Evolutionary conservation across 176 grass and related monocot genomes (phyloP).

Genomic region (Saccharum spontaneum): DNA sequence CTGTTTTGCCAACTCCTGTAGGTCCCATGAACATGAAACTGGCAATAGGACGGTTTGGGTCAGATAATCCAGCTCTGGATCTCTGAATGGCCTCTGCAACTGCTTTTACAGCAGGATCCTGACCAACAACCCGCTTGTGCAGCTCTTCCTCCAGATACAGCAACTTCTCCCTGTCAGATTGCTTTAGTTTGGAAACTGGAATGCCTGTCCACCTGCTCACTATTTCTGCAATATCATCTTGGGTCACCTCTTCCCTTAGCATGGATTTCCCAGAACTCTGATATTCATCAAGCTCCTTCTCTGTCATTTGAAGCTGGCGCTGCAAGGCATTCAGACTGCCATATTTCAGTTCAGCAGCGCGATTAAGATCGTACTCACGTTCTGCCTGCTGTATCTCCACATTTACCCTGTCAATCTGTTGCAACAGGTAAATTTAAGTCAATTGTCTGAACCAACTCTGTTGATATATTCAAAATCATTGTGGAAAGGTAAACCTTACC

Average conservation of each 20-base stretch:
- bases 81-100: constrained; percentile 95
- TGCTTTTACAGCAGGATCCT: constrained; percentile 95
- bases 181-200: constrained; percentile 94
- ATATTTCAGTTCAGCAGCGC: constrained; percentile 96
- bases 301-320: constrained; percentile 74
- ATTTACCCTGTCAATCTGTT: constrained; percentile 98
- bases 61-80: constrained; percentile 95
- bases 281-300: constrained; percentile 89
- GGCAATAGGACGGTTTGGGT: constrained; percentile 93
- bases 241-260: constrained; percentile 98
- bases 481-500: constrained; percentile 40
- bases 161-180: constrained; percentile 91
- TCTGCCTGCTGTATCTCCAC: constrained; percentile 97
- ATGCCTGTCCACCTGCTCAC: constrained; percentile 98
- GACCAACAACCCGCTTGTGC: constrained; percentile 91
- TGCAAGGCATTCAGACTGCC: constrained; percentile 98
- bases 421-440: constrained; percentile 38
- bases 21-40: constrained; percentile 99
- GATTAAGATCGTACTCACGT: constrained; percentile 97
- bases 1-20: constrained; percentile 99
- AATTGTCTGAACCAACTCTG: constrained; percentile 3
- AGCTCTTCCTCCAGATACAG: constrained; percentile 92
- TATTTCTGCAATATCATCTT: constrained; percentile 96
- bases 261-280: constrained; percentile 98
- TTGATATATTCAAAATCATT: background rate